Percentiles rank a stretch among this genome's conserved stretches.
Evolutionary conservation across 768 basidiomycete species (phyloP).

Genomic region (Peribolospora kevripleyi): DNA sequence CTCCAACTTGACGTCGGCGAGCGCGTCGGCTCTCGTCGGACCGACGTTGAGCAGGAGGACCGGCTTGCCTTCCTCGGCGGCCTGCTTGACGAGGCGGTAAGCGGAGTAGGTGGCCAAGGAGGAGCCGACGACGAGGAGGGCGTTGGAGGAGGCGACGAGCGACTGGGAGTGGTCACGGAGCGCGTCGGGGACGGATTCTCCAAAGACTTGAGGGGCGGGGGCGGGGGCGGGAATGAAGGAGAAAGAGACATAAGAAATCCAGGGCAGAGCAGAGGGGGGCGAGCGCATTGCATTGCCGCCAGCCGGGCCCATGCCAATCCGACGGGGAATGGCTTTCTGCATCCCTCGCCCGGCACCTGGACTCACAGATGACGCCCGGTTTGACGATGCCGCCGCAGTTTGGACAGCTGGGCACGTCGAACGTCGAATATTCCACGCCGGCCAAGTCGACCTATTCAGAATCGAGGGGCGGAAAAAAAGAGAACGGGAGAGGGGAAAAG

Average conservation of each 20-base stretch:
- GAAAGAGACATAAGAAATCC: neutral
- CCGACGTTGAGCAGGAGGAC: conserved; percentile 67
- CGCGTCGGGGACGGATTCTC: conserved; percentile 6
- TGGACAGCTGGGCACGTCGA: conserved; percentile 5
- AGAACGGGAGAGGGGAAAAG: no score
- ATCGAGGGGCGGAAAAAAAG: no score
- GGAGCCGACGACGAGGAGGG: conserved; percentile 60
- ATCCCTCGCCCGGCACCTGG: no score
- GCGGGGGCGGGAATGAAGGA: neutral
- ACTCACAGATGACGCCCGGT: neutral
- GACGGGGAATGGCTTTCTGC: no score
- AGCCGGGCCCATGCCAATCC: no score
- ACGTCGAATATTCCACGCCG: conserved; percentile 7
- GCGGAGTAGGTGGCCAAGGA: conserved; percentile 85
- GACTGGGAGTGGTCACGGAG: neutral
- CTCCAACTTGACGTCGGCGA: conserved; percentile 48
- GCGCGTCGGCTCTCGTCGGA: conserved; percentile 54
- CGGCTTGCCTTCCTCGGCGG: conserved; percentile 46
- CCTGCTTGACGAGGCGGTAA: conserved; percentile 59
- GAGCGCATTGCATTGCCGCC: no score
- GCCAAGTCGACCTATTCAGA: no score
- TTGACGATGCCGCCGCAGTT: conserved; percentile 7
- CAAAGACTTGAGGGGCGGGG: conserved; percentile 5
- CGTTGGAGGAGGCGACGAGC: conserved; percentile 33
- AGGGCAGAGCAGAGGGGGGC: neutral